Percentiles rank a stretch among this genome's conserved stretches.
Conservation (phyloP, 2,329 filamentous ascomycete species). For the Penicillium sp. region DNA sequence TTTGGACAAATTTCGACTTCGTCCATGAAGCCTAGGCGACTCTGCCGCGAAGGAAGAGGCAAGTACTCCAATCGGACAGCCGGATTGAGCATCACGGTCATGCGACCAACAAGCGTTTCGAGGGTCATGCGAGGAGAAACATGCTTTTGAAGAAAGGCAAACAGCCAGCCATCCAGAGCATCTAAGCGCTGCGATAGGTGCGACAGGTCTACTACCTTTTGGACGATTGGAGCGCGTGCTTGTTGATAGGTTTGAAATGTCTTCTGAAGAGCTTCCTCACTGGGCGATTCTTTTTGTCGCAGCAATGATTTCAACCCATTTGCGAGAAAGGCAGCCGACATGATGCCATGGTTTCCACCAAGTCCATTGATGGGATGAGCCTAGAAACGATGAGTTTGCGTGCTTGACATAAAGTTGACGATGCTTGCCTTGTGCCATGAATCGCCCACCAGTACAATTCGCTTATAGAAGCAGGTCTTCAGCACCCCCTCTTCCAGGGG, state of each 20-base stretch:
- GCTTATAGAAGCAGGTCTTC: conserved; percentile 5
- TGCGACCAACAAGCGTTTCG: neutral
- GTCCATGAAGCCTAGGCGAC: conserved; percentile 1
- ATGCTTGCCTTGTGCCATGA: conserved; percentile 10
- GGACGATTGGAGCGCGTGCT: neutral
- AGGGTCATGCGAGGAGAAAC: neutral
- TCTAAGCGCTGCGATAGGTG: conserved; percentile 2
- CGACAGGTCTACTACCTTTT: neutral
- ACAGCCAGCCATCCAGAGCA: conserved; percentile 2
- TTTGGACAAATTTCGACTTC: conserved; percentile 5
- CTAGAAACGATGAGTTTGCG: conserved; percentile 3
- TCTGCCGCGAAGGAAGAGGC: neutral
- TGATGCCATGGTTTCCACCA: conserved; percentile 8
- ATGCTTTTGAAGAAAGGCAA: conserved; percentile 2
- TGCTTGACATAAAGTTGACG: neutral
- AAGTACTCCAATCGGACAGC: conserved; percentile 1
- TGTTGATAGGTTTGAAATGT: conserved; percentile 3
- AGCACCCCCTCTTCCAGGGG: conserved; percentile 8
- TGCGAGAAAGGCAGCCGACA: conserved; percentile 4
- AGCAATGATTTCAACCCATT: conserved; percentile 3
- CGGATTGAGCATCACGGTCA: neutral
- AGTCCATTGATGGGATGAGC: conserved; percentile 5
- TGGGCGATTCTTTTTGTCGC: neutral
- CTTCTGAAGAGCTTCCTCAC: conserved; percentile 1
- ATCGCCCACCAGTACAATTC: conserved; percentile 10